Base-by-base conservation (phyloP, 139 green algal genomes). In the Tetradesmus obliquus region DNA sequence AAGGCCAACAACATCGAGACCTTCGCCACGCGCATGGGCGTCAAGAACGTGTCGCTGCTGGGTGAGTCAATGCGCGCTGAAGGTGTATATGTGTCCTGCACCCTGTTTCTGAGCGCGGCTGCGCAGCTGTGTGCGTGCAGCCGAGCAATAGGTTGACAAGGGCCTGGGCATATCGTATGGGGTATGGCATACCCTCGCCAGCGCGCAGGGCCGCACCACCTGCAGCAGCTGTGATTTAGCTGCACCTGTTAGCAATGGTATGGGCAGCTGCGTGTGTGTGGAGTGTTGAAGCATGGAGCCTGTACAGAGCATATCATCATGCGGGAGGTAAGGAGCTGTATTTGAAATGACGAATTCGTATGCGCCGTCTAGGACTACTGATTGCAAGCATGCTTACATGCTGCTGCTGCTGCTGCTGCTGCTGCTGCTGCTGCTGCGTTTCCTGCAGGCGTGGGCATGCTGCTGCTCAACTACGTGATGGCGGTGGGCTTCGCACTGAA, bases 11-110 rank as follows among this genome's bases (percentile, higher is more conserved):
- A 96, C 84, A 99, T 99, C 88, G 79, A 96, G 51, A 99, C 98
- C 8, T 99, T 99, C 90, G 97, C 98, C 55, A 99, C 98, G 1
- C 87, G 92, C 5, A 86, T 99, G 91, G 98, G 98, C 1, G 97
- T 98, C 15, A 90, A 86, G 22, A 95, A 92, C 19, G 94, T 97
- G 58, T 91, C 96, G 12, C 86, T 96, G 60, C 74, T 95, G 58
- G 95, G 96, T 96, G 89, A 66, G 95, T 20, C 32, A 74, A 32
- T 7, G 13, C 54, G 15, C 55, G 66, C 2, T 66, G 57, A 66
- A 7, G 8, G 57, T 45, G 32, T 45, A 45, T 15, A 15, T 15
- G 24, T 22, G 15, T 72, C 62, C 62, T 12, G 62, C 62, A 72
- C 10, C 62, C 62, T 12, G 62, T 15, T 20, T 12, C 62, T 15